Evolutionary conservation across 805 yeast species (phyloP).

Genomic region (Torulaspora franciscae): DNA sequence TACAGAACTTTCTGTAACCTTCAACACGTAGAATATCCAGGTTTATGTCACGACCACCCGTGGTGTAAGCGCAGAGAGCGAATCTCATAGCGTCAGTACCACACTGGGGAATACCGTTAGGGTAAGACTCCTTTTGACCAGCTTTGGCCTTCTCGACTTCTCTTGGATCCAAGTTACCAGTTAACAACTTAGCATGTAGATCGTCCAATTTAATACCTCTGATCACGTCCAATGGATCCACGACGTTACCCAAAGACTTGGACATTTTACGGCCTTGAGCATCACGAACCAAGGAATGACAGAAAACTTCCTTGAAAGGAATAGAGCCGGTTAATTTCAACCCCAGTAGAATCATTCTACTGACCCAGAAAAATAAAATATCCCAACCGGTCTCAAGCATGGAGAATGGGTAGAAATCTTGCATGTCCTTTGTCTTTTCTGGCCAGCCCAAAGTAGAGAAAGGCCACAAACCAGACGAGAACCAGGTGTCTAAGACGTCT

Average conservation of each 20-base stretch:
- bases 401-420: constrained; percentile 80
- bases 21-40: constrained; percentile 94
- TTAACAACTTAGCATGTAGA: constrained; percentile 68
- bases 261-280: constrained; percentile 99
- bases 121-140: constrained; percentile 87
- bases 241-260: constrained; percentile 91
- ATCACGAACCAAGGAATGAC: constrained; percentile 97
- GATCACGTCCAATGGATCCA: constrained; percentile 94
- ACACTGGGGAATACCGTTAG: constrained; percentile 97
- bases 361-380: constrained; percentile 97
- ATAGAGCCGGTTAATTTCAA: constrained; percentile 82
- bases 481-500: constrained; percentile 98
- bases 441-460: constrained; percentile 98
- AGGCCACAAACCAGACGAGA: constrained; percentile 97
- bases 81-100: constrained; percentile 98
- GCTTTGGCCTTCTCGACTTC: constrained; percentile 82
- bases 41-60: constrained; percentile 98
- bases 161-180: constrained; percentile 83
- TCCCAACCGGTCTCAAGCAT: constrained; percentile 99
- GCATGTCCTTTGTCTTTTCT: constrained; percentile 64
- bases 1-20: constrained; percentile 98
- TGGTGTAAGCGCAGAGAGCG: constrained; percentile 95
- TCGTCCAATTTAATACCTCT: constrained; percentile 75
- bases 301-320: constrained; percentile 95
- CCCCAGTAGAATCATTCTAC: constrained; percentile 91